phyloP scores from a whole-genome alignment of 352 stramenopile species.

The Phytophthora melonis region DNA sequence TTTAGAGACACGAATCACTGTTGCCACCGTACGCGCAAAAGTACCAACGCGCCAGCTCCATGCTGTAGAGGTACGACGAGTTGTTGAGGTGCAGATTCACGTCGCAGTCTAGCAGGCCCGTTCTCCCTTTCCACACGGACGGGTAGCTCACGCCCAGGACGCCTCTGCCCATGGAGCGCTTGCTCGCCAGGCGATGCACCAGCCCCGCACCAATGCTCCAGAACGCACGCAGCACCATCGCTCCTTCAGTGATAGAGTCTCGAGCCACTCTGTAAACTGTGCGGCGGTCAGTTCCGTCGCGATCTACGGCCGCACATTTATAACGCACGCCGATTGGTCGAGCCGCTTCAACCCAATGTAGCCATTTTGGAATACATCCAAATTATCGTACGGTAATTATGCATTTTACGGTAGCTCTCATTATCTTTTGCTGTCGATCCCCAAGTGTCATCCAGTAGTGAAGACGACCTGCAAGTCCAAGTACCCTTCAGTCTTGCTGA shows the following conservation, averaged over 20 bases:
- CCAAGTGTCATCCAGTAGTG: too few species aligned
- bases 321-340: conserved; percentile 15
- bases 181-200: conserved; percentile 63
- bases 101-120: conserved; percentile 81
- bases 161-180: conserved; percentile 56
- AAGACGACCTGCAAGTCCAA: too few species aligned
- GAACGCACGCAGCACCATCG: conserved; percentile 75
- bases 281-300: not conserved
- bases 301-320: conserved; percentile 18
- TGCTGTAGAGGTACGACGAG: conserved; percentile 81
- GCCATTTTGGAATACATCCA: conserved; percentile 6
- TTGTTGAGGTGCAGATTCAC: conserved; percentile 92
- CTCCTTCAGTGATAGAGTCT: not conserved
- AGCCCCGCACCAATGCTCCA: conserved; percentile 77
- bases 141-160: conserved; percentile 69
- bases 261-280: not conserved
- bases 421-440: too few species aligned
- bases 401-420: not conserved
- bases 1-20: not conserved
- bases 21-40: conserved; percentile 63
- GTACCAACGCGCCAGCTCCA: conserved; percentile 89
- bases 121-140: conserved; percentile 71
- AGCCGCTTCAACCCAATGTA: conserved; percentile 31
- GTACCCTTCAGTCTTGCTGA: too few species aligned
- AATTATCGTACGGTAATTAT: too few species aligned